Evolutionary conservation across 768 basidiomycete genomes (phyloP).

Genomic region (Trametes cubensis): DNA sequence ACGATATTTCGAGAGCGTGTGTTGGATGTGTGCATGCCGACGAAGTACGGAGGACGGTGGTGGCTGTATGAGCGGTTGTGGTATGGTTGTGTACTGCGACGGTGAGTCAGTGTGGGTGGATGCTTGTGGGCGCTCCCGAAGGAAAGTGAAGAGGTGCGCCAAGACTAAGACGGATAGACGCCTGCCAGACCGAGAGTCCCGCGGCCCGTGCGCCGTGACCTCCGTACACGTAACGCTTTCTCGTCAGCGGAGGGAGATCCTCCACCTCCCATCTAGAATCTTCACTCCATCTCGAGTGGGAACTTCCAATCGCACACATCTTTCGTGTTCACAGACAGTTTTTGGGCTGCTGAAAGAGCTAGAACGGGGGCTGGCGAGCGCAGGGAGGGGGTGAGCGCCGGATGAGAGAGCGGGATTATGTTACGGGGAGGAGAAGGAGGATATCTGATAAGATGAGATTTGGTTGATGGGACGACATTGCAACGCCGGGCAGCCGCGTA

Average conservation of each 20-base stretch:
- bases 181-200: background rate
- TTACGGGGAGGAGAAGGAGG: background rate
- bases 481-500: constrained; percentile 16
- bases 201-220: constrained; percentile 9
- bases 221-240: constrained; percentile 2
- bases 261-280: background rate
- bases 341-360: too few species aligned
- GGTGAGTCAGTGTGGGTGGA: background rate
- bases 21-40: too few species aligned
- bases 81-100: too few species aligned
- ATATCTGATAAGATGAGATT: constrained; percentile 1
- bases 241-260: background rate
- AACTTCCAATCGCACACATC: too few species aligned
- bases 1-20: too few species aligned
- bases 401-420: background rate
- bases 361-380: background rate
- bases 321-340: too few species aligned
- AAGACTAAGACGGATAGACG: background rate
- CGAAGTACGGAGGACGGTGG: too few species aligned
- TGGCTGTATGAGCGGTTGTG: too few species aligned
- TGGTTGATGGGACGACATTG: background rate
- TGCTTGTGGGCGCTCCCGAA: constrained; percentile 5
- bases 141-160: background rate
- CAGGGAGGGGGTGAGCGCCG: background rate
- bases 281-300: background rate